Base-by-base conservation (phyloP, 2,329 filamentous ascomycete genomes). In the Colletotrichum sansevieriae region DNA sequence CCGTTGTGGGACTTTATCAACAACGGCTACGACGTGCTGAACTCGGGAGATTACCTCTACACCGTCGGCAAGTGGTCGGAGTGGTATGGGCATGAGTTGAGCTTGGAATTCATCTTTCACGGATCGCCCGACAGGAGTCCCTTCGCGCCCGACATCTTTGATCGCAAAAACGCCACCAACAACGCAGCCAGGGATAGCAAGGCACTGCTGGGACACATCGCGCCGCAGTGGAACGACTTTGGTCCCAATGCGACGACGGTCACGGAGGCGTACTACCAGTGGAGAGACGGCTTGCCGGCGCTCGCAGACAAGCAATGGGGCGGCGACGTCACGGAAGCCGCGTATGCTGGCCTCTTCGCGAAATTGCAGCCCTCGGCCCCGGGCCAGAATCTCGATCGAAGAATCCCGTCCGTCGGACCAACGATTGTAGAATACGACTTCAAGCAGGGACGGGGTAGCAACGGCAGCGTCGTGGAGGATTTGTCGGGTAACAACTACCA, bases 231-330 rank as follows among this genome's bases (percentile, higher is more conserved):
- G 74, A 76, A 75, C 37, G 74, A 75, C 52, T 71, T 69, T 18
- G 74, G 74, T 1, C 63, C 70, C 1, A 75, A 75, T 41, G 70
- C 74, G 1, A 74, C 68, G n/a, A 72, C 73, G 10, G 70, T 72
- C 49, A 72, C 65, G 0, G 74, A 76, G 56, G 73, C 73, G 1
- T 76, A 73, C 49, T 75, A 74, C 49, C 70, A 71, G 22, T 75
- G 74, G 74, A 66, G 71, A 0, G 68, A 74, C 3, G 73, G 72
- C 1, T 62, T 75, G 20, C 71, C 74, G 1, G 73, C 71, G 2
- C 64, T 75, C 13, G 74, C 73, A 3, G 73, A 75, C 33, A 74
- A 75, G 71, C 73, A 74, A 39, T 75, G 74, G 74, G 74, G 74
- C 20, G 74, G 74, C 11, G 61, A 71, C 11, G 69, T 71, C 1